Base-by-base conservation (phyloP, 2,329 filamentous ascomycete genomes). In the Cladorrhinum sp. region DNA sequence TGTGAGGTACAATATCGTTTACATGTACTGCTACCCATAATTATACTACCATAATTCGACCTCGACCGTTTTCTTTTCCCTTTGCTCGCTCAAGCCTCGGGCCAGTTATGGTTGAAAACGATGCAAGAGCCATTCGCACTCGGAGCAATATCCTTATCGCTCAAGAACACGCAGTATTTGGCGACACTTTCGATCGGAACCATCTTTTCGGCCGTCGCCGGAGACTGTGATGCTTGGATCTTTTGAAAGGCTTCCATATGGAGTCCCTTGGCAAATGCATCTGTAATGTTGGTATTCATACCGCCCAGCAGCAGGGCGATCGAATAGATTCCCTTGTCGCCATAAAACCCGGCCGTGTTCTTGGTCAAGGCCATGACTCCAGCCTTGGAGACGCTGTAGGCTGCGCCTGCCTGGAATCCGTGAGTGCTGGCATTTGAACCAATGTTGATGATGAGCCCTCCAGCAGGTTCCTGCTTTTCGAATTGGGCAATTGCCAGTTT, bases 261-360 rank as follows among this genome's bases (percentile, higher is more conserved):
- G 56, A 74, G 56, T 5, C 74, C 73, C 13, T 58, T 57, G 1
- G 66, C 65, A 53, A 84, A 74, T 2, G 75, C 74, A 27, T 81
- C 78, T 2, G 61, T 65, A 54, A 86, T 85, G 62, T 85, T 84
- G 10, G 84, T 85, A 3, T 74, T 62, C 79, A 85, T 84, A n/a
- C 74, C 78, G 9, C 81, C 82, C 48, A 83, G 74, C 64, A 83
- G 71, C 61, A 85, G 70, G 1, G 77, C 78, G 32, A 84, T 76
- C 63, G 75, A 78, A 54, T 78, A 77, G 61, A 87, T 82, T 23
- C 82, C 82, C 70, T 80, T 79, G 27, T 73, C 72, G 1, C 78
- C 78, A 66, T 87, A 87, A 66, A 77, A 82, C 0, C 78, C 76
- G 2, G 83, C 83, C 13, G 82, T 86, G 71, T 82, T 86, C 70